phyloP scores from a whole-genome alignment of 345 rosid genomes.

The Cardiospermum halicacabum region DNA sequence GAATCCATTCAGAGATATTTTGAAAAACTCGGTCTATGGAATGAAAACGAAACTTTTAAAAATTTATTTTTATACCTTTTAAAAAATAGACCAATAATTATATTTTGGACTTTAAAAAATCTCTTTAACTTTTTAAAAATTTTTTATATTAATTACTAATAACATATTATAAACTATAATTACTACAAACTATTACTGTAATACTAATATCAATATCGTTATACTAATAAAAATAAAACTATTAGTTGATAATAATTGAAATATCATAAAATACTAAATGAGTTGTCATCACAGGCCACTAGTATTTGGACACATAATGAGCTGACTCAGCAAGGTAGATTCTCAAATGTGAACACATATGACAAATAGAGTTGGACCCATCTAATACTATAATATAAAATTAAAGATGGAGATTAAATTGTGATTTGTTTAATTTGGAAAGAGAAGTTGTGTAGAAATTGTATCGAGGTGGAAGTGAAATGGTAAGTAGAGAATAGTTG shows the following conservation, averaged over 20 bases:
- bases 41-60: too few species aligned
- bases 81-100: too few species aligned
- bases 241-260: too few species aligned
- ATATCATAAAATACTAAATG: neutral
- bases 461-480: neutral
- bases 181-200: too few species aligned
- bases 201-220: too few species aligned
- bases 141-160: too few species aligned
- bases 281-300: constrained; percentile 12
- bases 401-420: neutral
- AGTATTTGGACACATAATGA: constrained; percentile 5
- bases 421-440: neutral
- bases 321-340: constrained; percentile 25
- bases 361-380: constrained; percentile 22
- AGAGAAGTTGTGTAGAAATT: constrained; percentile 19
- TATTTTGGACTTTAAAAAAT: too few species aligned
- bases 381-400: constrained; percentile 3
- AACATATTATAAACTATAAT: too few species aligned
- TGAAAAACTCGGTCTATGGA: too few species aligned
- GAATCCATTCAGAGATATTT: too few species aligned
- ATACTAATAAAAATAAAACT: neutral
- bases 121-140: too few species aligned
- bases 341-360: constrained; percentile 31
- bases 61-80: too few species aligned
- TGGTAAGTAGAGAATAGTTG: neutral